Base-by-base conservation (phyloP, 129 eudicot genomes). In the Flaveria brownii region DNA sequence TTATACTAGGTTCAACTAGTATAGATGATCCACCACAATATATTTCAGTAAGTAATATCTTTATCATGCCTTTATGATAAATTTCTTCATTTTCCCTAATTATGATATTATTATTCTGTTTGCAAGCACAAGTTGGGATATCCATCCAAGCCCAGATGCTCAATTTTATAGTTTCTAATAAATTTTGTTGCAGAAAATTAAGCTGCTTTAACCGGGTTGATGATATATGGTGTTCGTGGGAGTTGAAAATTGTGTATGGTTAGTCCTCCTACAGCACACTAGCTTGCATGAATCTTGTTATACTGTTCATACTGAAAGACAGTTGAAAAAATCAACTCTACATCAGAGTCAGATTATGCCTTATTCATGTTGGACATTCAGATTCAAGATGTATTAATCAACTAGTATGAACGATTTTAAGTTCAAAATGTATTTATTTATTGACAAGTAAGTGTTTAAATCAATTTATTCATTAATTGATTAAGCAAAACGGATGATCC, bases 1-100 rank as follows among this genome's bases (percentile, higher is more conserved):
- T 91, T 65, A 72, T 91, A 70, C 63, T 88, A 15, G 93, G 97
- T 22, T 82, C 97, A 50, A 73, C 97, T 55, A 91, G 93, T 79
- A 63, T 91, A 18, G 93, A 88, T 74, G 97, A 91, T 62, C 93
- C 97, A 45, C 72, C 89, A 4, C 89, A 88, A 78, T 86, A 84
- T 33, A 84, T 91, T 46, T 82, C 91, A 80, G 93, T 91, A 79
- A 80, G 93, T 88, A 79, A 72, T 28, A 18, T 43, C 60, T 46
- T 52, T 71, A 57, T 64, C 22, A 28, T 45, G 2, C n/a, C 14
- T 16, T 41, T 36, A 11, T 65, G 30, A 22, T 14, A 2, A 20
- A 15, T 77, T 51, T 5, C n/a, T 8, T 20, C 4, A 3, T 6
- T 77, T 36, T 25, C 28, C 26, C 77, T 55, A 55, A 23, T 65